Evolutionary conservation across 2,329 filamentous ascomycete species (phyloP).

Genomic region (Orbilia brochopaga): DNA sequence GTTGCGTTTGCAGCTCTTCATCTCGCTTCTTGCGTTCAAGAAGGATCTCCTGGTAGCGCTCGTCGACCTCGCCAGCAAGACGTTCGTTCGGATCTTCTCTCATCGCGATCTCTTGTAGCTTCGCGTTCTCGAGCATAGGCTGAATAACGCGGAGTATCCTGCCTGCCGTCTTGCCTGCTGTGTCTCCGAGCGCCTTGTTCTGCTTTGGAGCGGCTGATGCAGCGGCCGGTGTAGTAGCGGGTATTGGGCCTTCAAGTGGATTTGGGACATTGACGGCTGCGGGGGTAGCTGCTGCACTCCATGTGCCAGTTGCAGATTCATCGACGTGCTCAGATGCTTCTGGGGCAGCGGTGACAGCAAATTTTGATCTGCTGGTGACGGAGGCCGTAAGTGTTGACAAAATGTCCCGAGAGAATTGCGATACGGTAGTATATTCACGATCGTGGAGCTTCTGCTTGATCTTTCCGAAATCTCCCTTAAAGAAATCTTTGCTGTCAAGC

Average conservation of each 20-base stretch:
- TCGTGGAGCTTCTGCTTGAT: constrained; percentile 64
- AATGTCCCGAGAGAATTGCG: constrained; percentile 63
- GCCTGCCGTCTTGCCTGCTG: constrained; percentile 45
- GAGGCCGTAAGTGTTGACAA: constrained; percentile 61
- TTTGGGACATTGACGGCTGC: constrained; percentile 37
- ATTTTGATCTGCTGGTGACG: constrained; percentile 45
- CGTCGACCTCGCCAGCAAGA: constrained; percentile 41
- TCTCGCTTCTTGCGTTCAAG: constrained; percentile 39
- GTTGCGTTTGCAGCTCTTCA: constrained; percentile 34
- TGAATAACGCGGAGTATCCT: constrained; percentile 45
- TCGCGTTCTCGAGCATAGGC: constrained; percentile 45
- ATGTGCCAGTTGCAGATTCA: constrained; percentile 7
- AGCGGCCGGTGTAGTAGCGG: background rate
- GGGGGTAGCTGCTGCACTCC: constrained; percentile 29
- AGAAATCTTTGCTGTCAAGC: constrained; percentile 68
- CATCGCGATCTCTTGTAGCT: constrained; percentile 41
- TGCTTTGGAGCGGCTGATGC: constrained; percentile 13
- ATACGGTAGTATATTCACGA: constrained; percentile 66
- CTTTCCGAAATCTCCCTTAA: constrained; percentile 63
- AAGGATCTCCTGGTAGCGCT: constrained; percentile 47
- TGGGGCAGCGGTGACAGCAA: constrained; percentile 26
- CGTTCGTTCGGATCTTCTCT: constrained; percentile 48
- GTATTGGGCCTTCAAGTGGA: constrained; percentile 21
- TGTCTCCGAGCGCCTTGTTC: constrained; percentile 38
- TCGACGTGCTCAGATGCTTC: constrained; percentile 16